Conservation (phyloP, 1,284 basidiomycete species). For the Leccinum subfulvum region DNA sequence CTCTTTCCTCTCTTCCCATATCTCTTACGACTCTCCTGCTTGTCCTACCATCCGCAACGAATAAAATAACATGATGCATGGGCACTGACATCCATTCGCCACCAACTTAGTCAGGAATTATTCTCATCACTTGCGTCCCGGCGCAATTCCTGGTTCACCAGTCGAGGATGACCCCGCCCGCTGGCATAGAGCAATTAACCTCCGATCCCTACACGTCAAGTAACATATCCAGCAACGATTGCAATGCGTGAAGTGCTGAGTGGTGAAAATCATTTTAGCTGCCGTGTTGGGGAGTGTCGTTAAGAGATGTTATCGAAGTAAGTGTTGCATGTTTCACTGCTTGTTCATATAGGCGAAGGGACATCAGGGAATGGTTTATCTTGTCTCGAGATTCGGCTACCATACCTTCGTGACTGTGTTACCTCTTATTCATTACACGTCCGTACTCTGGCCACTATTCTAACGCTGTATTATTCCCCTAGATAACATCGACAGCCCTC, state of each 20-base stretch:
- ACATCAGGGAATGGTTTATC: not conserved
- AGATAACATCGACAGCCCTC: conserved; percentile 34
- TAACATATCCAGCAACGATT: conserved; percentile 60
- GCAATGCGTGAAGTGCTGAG: conserved; percentile 62
- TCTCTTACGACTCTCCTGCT: conserved; percentile 23
- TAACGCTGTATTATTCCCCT: conserved; percentile 10
- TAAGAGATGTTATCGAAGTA: conserved; percentile 31
- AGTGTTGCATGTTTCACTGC: conserved; percentile 14
- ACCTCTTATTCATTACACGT: not conserved
- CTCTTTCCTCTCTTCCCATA: conserved; percentile 28
- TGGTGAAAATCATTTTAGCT: conserved; percentile 60
- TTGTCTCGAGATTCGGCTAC: not conserved
- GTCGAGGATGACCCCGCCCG: conserved; percentile 5
- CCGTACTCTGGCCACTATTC: not conserved
- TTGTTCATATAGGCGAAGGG: conserved; percentile 1
- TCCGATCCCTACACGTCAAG: conserved; percentile 15
- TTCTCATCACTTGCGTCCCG: conserved; percentile 79
- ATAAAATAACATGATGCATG: conserved; percentile 26
- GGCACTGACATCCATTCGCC: conserved; percentile 74
- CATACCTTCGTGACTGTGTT: not conserved
- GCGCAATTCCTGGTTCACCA: conserved; percentile 17
- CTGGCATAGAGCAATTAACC: not conserved
- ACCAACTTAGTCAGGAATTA: conserved; percentile 88
- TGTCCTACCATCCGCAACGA: conserved; percentile 22
- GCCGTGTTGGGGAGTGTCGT: conserved; percentile 37